Conservation (phyloP, 352 stramenopile species). For the Phytophthora litchii region DNA sequence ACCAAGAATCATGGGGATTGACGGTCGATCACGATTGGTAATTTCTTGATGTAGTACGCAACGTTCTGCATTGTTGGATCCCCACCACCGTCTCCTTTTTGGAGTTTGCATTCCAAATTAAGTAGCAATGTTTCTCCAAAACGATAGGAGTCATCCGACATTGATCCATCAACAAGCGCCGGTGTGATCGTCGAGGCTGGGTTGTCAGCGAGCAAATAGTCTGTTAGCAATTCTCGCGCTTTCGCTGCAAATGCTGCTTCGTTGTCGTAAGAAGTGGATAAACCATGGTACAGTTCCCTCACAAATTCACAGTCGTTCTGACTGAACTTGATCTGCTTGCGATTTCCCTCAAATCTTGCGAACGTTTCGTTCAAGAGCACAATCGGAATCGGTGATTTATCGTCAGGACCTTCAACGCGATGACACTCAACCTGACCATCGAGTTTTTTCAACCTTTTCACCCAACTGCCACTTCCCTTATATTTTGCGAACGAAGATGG, state of each 20-base stretch:
- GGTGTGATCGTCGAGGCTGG: constrained; percentile 10
- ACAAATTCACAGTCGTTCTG: constrained; percentile 30
- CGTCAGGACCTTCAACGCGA: constrained; percentile 12
- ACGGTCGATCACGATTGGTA: constrained; percentile 20
- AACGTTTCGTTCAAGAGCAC: constrained; percentile 37
- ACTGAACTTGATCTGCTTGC: constrained; percentile 26
- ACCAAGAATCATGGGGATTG: constrained; percentile 35
- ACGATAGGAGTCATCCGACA: constrained; percentile 21
- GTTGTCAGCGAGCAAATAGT: constrained; percentile 20
- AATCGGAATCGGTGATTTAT: constrained; percentile 17
- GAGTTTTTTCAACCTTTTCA: constrained; percentile 28
- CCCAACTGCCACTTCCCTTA: no score
- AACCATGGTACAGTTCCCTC: constrained; percentile 10
- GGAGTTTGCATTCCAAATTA: constrained; percentile 30
- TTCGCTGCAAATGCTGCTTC: constrained; percentile 22
- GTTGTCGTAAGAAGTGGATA: constrained; percentile 28
- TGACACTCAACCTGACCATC: no score
- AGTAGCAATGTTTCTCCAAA: constrained; percentile 12
- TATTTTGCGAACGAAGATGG: constrained; percentile 33
- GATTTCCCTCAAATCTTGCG: constrained; percentile 26
- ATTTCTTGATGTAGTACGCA: constrained; percentile 33
- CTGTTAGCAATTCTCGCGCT: constrained; percentile 18
- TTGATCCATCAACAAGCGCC: constrained; percentile 15
- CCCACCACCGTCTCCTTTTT: constrained; percentile 24
- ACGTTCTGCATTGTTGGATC: constrained; percentile 32